Percentiles rank a stretch among this genome's conserved stretches.
Conservation (phyloP, 192 early-diverging fungal genomes). For the Tieghemiomyces parasiticus region DNA sequence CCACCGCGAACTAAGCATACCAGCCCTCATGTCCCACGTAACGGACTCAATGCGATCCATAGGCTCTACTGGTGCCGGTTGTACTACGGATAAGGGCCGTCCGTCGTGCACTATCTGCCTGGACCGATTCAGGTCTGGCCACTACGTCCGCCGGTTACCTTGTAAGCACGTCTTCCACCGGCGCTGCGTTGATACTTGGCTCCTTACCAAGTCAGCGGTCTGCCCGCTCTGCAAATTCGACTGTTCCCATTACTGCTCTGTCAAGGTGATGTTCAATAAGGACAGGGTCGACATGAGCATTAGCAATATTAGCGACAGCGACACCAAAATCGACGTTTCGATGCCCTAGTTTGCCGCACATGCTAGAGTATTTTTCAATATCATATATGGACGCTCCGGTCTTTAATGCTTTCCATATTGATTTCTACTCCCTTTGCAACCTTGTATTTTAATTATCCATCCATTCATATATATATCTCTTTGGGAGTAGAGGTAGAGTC, state of each 20-base stretch:
- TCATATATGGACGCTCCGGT: no score
- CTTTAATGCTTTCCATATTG: no score
- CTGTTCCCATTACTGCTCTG: background rate
- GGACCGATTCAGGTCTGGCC: background rate
- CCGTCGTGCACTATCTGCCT: conserved; percentile 7
- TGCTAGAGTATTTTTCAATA: no score
- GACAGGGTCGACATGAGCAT: background rate
- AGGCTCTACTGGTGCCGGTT: background rate
- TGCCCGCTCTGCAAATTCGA: conserved; percentile 36
- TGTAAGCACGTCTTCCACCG: conserved; percentile 32
- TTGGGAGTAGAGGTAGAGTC: no score
- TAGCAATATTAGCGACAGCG: no score
- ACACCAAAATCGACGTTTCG: no score
- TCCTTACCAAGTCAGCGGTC: conserved; percentile 26
- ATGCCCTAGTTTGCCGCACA: no score
- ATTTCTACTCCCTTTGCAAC: no score
- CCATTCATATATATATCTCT: no score
- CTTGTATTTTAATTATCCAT: no score
- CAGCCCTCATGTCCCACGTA: conserved; percentile 1
- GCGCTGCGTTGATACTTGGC: conserved; percentile 35
- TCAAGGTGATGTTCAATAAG: conserved; percentile 1
- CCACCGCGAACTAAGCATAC: background rate
- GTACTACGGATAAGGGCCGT: background rate
- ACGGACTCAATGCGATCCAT: conserved; percentile 5
- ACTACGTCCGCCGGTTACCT: conserved; percentile 1